Percentiles rank a stretch among this genome's conserved stretches.
Conservation (phyloP, 2,329 filamentous ascomycete species). For the Aspergillus floridensis region DNA sequence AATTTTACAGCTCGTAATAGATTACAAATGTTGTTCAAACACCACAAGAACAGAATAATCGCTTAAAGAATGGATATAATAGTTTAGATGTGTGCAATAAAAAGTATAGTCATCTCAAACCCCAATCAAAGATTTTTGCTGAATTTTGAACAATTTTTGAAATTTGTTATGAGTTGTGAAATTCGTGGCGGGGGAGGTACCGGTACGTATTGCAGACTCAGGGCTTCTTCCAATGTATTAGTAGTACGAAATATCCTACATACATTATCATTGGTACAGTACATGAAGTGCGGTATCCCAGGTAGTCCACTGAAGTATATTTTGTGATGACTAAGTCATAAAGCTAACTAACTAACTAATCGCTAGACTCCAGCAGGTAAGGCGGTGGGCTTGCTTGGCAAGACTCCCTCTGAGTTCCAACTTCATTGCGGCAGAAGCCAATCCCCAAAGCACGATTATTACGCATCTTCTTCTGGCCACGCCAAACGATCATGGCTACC, state of each 20-base stretch:
- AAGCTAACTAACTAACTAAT: not conserved
- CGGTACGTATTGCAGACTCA: not conserved
- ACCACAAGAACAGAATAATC: too few relatives aligned
- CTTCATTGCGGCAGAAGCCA: conserved; percentile 21
- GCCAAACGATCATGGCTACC: conserved; percentile 34
- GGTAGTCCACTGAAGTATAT: not conserved
- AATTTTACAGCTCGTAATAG: too few relatives aligned
- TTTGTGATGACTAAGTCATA: not conserved
- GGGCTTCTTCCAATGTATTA: not conserved
- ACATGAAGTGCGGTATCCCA: not conserved
- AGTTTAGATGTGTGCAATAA: too few relatives aligned
- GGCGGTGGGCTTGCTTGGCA: conserved; percentile 24
- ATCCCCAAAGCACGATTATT: conserved; percentile 23
- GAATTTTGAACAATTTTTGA: too few relatives aligned
- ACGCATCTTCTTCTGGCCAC: conserved; percentile 10
- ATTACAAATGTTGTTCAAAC: too few relatives aligned
- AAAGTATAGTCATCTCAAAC: too few relatives aligned
- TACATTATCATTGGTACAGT: too few relatives aligned
- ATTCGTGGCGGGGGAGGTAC: too few relatives aligned
- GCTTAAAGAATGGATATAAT: too few relatives aligned
- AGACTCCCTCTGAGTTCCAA: conserved; percentile 26
- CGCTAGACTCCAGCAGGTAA: conserved; percentile 12
- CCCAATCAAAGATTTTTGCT: too few relatives aligned
- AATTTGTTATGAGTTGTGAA: too few relatives aligned
- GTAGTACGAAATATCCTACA: too few relatives aligned